These are phyloP conservation scores for Hordeum pubiflorum DNA, from an alignment of 202 grass and related monocot species.

Conservation along the genomic window DNA sequence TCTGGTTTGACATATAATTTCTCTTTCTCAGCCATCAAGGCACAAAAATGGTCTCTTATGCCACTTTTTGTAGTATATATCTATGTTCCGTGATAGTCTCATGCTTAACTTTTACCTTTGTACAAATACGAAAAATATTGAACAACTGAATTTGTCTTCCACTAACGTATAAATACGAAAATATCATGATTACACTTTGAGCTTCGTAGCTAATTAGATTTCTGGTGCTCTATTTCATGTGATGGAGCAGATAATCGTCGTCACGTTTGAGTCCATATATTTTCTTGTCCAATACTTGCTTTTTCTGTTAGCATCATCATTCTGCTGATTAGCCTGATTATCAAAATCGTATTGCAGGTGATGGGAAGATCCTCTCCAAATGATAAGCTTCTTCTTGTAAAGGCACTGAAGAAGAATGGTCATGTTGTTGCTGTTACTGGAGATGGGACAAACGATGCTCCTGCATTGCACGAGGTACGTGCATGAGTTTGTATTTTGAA, in stretches of 20 bases:
- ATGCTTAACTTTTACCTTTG: neutral
- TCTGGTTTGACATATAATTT: neutral
- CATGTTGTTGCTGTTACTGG: conserved; percentile 84
- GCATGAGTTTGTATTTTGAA: conserved; percentile 18
- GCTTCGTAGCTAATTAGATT: conserved; percentile 11
- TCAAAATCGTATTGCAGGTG: conserved; percentile 44
- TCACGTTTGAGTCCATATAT: neutral
- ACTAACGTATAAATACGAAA: neutral
- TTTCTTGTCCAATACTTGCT: conserved; percentile 2
- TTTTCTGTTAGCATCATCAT: conserved; percentile 14
- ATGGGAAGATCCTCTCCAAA: conserved; percentile 86
- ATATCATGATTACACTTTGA: neutral
- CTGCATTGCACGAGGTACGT: conserved; percentile 64
- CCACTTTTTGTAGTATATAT: neutral
- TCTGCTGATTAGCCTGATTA: conserved; percentile 21
- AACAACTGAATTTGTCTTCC: neutral
- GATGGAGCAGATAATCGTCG: neutral
- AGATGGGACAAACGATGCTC: conserved; percentile 90
- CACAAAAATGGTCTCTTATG: neutral
- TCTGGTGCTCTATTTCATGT: conserved; percentile 11
- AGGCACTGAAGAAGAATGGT: conserved; percentile 56
- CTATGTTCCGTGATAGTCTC: neutral
- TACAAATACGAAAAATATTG: neutral
- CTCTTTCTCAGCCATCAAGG: neutral
- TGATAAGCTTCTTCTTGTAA: conserved; percentile 75